A percentile compares a stretch with the other conserved stretches of the same genome.
phyloP scores from a whole-genome alignment of 2,329 filamentous ascomycete species.

The Emergomyces africanus region DNA sequence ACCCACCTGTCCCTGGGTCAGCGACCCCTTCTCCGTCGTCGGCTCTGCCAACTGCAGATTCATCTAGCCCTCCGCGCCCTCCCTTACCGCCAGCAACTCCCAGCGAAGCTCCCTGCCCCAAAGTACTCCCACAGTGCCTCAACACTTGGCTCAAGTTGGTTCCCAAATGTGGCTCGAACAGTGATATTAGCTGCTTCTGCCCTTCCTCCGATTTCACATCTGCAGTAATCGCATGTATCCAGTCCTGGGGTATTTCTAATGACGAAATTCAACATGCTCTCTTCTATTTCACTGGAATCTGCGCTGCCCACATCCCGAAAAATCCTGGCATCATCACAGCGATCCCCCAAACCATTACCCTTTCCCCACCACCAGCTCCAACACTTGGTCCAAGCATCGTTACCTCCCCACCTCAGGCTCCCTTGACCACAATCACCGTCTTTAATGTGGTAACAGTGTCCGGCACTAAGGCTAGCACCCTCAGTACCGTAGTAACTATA shows the following conservation, averaged over 20 bases:
- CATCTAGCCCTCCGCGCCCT: not conserved
- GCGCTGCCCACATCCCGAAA: constrained; percentile 55
- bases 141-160: constrained; percentile 70
- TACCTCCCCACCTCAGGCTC: constrained; percentile 16
- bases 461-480: constrained; percentile 9
- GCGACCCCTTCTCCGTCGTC: not conserved
- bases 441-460: constrained; percentile 17
- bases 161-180: constrained; percentile 69
- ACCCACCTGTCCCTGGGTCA: not conserved
- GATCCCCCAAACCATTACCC: constrained; percentile 49
- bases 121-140: constrained; percentile 72
- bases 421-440: constrained; percentile 30
- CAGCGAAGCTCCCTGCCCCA: constrained; percentile 39
- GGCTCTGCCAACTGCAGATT: not conserved
- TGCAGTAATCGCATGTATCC: constrained; percentile 70
- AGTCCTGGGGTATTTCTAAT: constrained; percentile 57
- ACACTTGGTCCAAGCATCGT: constrained; percentile 22
- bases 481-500: constrained; percentile 30
- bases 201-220: constrained; percentile 61
- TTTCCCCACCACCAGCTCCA: constrained; percentile 39
- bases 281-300: constrained; percentile 83
- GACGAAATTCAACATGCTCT: constrained; percentile 58
- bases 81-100: not conserved
- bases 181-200: constrained; percentile 77
- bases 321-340: constrained; percentile 82